These are phyloP conservation scores for Boletus reticulatus DNA, from an alignment of 768 basidiomycete species.

Conservation along the genomic window DNA sequence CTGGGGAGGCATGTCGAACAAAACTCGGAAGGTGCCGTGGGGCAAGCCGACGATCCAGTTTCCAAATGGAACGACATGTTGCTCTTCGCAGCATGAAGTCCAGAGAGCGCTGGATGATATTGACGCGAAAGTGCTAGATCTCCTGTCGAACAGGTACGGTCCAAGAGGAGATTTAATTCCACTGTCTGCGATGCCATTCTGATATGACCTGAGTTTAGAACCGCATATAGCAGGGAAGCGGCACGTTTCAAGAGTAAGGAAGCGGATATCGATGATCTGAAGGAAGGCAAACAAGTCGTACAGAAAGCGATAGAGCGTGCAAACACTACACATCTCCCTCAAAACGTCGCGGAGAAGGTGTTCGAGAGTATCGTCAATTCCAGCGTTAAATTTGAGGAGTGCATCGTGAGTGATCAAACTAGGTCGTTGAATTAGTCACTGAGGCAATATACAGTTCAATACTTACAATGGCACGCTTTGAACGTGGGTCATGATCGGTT, in stretches of 20 bases:
- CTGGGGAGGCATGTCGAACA: too few species aligned
- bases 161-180: not conserved
- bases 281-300: slow-evolving; percentile 18
- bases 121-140: slow-evolving; percentile 17
- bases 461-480: not conserved
- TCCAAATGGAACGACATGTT: slow-evolving; percentile 24
- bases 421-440: not conserved
- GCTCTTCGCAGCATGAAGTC: slow-evolving; percentile 23
- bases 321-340: slow-evolving; percentile 16
- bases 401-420: slow-evolving; percentile 13
- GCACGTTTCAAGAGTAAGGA: slow-evolving; percentile 24
- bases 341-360: slow-evolving; percentile 21
- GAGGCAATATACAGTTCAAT: slow-evolving; percentile 9
- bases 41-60: slow-evolving; percentile 18
- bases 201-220: not conserved
- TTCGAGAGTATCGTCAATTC: slow-evolving; percentile 20
- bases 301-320: slow-evolving; percentile 19
- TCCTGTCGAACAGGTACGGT: slow-evolving; percentile 20
- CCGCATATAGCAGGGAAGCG: slow-evolving; percentile 25
- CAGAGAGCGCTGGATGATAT: slow-evolving; percentile 14
- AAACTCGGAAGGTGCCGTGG: slow-evolving; percentile 21
- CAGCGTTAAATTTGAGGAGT: slow-evolving; percentile 22
- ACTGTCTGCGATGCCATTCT: not conserved
- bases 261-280: slow-evolving; percentile 6
- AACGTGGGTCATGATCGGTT: not conserved